Evolutionary conservation across 2,329 filamentous ascomycete genomes (phyloP), one percentile per base, ranked within the genome.

Genomic region (Aspergillus sp.): DNA sequence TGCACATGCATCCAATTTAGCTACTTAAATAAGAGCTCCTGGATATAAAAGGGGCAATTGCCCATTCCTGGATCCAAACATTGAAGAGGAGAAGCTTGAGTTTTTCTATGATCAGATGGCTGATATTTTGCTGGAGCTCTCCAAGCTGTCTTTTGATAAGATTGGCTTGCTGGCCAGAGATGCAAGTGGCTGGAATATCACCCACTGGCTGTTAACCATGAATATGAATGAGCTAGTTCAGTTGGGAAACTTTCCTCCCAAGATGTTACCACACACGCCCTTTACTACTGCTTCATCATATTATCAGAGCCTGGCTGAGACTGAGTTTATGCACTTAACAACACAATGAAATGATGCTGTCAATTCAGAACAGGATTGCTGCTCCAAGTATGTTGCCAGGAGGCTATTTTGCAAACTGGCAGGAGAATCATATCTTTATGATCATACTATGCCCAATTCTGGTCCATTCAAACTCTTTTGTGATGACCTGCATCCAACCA

Each of bases 301-400:
- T 60, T 70, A 67, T 36, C 42, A 44, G 12, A 60, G 59, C 0
- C 55, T 74, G 4, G 67, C 71, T 2, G 63, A 72, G 4, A 60
- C 71, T 50, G 66, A 76, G 38, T 54, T 76, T 5, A 57, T 56
- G 26, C 68, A 73, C 36, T 49, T 73, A 3, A 44, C 42, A 19
- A 60, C 60, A 12, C 70, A 74, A 47, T 60, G 59, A 7, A 72
- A 73, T 47, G 60, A 70, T 49, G 61, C 62, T 27, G 56, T 68
- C 4, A 48, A 60, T 2, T 61, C 57, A 3, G 54, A 46, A 2
- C 47, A 55, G 5, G 53, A 60, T 32, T 61, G 48, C 28, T 45
- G 55, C 7, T 46, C 49, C 3, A 58, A 52, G 33, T 56, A 52
- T 49, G 43, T 61, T 7, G 57, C 53, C 1, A 42, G 58, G 46